phyloP scores from a whole-genome alignment of 2,329 filamentous ascomycete genomes.

The Pestalotiopsis sp. region DNA sequence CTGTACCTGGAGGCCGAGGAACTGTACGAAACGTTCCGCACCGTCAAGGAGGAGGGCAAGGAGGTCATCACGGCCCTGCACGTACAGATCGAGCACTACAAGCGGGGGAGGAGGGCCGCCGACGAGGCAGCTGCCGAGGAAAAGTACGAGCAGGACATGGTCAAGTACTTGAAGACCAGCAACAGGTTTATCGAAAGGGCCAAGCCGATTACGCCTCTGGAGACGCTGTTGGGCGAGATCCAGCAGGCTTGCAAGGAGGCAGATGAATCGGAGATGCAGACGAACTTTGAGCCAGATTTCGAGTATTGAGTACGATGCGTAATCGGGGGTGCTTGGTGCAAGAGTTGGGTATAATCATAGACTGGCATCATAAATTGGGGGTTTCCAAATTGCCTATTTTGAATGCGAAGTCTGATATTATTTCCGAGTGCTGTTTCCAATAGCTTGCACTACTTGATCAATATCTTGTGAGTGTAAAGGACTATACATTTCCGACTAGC shows the following conservation, averaged over 20 bases:
- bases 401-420: neutral
- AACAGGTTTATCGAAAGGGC: neutral
- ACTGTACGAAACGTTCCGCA: slow-evolving; percentile 5
- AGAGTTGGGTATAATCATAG: neutral
- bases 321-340: neutral
- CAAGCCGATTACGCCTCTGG: neutral
- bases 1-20: slow-evolving; percentile 12
- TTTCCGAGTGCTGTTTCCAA: neutral
- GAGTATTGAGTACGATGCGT: neutral
- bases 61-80: slow-evolving; percentile 3
- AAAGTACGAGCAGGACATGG: neutral
- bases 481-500: too few relatives aligned
- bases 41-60: slow-evolving; percentile 9
- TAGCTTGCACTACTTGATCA: neutral
- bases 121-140: neutral
- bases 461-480: too few relatives aligned
- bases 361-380: neutral
- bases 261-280: neutral
- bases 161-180: neutral
- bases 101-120: neutral
- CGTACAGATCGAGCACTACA: slow-evolving; percentile 3
- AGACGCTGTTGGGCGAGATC: slow-evolving; percentile 28
- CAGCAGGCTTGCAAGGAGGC: neutral
- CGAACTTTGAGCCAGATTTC: neutral
- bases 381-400: neutral